Evolutionary conservation across 176 grass and related monocot species (phyloP).

Genomic region (Hordeum marinum): DNA sequence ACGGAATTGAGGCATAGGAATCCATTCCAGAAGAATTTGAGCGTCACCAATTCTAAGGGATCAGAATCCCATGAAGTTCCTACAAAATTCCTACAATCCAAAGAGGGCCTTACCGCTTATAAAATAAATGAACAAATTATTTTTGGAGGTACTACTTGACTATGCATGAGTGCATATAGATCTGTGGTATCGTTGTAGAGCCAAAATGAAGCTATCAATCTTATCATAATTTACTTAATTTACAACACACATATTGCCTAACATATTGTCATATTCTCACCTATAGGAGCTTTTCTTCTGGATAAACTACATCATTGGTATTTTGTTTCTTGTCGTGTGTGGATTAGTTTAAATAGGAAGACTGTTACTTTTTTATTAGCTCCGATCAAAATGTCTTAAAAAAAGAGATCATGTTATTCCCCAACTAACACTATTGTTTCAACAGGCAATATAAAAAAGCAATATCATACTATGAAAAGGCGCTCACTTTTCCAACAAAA

Average conservation of each 20-base stretch:
- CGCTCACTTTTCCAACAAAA: slow-evolving; percentile 81
- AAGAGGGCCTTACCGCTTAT: background rate
- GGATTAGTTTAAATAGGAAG: background rate
- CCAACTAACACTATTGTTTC: slow-evolving; percentile 21
- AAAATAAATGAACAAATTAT: background rate
- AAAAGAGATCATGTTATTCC: background rate
- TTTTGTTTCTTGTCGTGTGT: background rate
- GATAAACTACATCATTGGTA: slow-evolving; percentile 1
- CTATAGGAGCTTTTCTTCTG: slow-evolving; percentile 1
- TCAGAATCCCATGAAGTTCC: too few species aligned
- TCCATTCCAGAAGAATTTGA: too few species aligned
- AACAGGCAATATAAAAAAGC: slow-evolving; percentile 85
- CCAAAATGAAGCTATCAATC: background rate
- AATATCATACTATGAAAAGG: slow-evolving; percentile 87
- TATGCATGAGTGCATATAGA: background rate
- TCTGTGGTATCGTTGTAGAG: background rate
- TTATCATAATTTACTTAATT: background rate
- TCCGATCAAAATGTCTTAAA: slow-evolving; percentile 7
- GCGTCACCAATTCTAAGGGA: too few species aligned
- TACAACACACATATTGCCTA: background rate
- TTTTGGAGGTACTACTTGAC: background rate
- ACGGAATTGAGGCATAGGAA: too few species aligned
- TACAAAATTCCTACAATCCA: background rate
- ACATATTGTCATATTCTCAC: slow-evolving; percentile 17
- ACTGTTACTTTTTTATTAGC: background rate